Evolutionary conservation across 768 basidiomycete species (phyloP), one percentile per base, ranked within the genome.

Genomic region (Termitomyces sp.): DNA sequence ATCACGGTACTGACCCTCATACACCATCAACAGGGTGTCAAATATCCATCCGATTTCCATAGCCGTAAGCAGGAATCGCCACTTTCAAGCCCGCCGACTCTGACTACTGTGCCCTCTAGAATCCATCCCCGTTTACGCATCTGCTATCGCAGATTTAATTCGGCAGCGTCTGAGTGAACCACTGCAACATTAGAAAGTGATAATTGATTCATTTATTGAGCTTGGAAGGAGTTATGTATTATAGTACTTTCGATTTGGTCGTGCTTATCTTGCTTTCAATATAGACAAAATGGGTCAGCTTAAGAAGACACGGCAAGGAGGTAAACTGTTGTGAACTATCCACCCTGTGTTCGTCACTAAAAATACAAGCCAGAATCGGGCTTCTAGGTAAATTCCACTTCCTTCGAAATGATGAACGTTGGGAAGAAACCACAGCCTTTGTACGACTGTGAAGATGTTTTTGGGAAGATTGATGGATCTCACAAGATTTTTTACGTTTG

Each of bases 71-170:
- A 31, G 1, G 10, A 1, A 4, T 53, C 21, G 3, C 37, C 33
- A 38, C 11, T 45, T 45, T 15, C 41, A 47, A 44, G 31, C 21
- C 31, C 9, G 26, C 19, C 3, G 19, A 38, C 11, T 35, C 15
- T 53, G 23, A 44, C 43, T 44, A 31, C 26, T 10, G 3, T 42
- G 28, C 19, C 50, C 14, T 37, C 23, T 37, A 60, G 59, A 33
- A n/a, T 57, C 59, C 3, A 54, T 60, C 49, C 59, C 59, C 6
- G 55, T 60, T 10, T 47, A 60, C 7, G 59, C 46, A 11, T 33
- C 42, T 33, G 45, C 52, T 7, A 26, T 60, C 30, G 52, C 46
- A 41, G 41, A 56, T 26, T 21, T 60, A 45, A 50, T 60, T 35
- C 51, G 46, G 17, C 38, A 57, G 26, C 49, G 55, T 8, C 44